Base-by-base conservation (phyloP, 2,329 filamentous ascomycete species). In the Fonsecaea erecta region DNA sequence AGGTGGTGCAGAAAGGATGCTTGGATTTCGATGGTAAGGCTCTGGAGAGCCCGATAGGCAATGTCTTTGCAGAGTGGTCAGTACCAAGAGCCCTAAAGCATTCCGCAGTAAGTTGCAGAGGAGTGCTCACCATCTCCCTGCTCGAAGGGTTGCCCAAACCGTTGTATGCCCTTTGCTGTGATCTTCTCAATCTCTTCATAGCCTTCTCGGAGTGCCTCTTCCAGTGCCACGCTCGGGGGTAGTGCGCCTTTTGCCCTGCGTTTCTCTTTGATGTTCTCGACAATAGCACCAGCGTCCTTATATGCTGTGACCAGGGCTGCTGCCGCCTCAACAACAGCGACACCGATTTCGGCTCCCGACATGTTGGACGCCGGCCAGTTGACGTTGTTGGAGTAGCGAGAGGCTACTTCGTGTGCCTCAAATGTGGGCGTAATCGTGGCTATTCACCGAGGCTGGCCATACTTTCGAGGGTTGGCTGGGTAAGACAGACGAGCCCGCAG, bases 11-110 rank as follows among this genome's bases (percentile, higher is more conserved):
- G 21, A 14, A 65, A 63, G 4, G 60, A 52, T 11, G 63, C 63
- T 43, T 65, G 66, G 24, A 65, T 60, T 54, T 68, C 66, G 32
- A 68, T 68, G 18, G 53, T 65, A 11, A 68, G 63, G 40, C 52
- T 60, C 54, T 63, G 63, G 26, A 68, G 43, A 32, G 66, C 64
- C 32, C 60, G 52, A 55, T 67, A 52, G n/a, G 64, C 63, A 48
- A 68, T 63, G 37, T 68, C 60, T 63, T 53, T 11, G 26, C 14
- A 34, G 2, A 35, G 26, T 21, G 24, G 52, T 30, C 52, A 48
- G 43, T 21, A 21, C 18, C 43, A 24, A 2, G 43, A 12, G 28
- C 52, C 52, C 7, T 16, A 53, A n/a, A 14, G 28, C 48, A 11
- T 24, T 9, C 48, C 18, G 43, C 11, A 48, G 21, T 24, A 53